phyloP scores from a whole-genome alignment of 345 rosid genomes.

The Hevea brasiliensis region DNA sequence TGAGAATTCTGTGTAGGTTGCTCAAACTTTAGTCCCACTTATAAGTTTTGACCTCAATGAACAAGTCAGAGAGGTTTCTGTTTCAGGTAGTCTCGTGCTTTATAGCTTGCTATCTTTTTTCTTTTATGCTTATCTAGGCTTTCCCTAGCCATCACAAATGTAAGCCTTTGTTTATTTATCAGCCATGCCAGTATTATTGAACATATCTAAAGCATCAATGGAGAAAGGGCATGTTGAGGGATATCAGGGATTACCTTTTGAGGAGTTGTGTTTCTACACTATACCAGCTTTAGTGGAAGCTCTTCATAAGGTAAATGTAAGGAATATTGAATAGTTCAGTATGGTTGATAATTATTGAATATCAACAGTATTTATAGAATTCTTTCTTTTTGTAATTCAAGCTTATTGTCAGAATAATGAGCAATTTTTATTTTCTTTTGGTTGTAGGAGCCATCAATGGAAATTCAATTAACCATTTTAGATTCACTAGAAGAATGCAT shows the following conservation, averaged over 20 bases:
- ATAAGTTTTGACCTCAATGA: constrained; percentile 1
- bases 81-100: not conserved
- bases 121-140: not conserved
- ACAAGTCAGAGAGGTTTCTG: constrained; percentile 5
- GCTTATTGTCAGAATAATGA: not conserved
- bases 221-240: constrained; percentile 2
- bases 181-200: constrained; percentile 19
- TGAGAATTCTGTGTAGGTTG: constrained; percentile 13
- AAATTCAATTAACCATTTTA: constrained; percentile 2
- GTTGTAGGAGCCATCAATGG: not conserved
- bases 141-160: not conserved
- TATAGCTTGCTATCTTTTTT: not conserved
- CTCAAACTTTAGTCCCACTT: constrained; percentile 22
- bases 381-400: no score
- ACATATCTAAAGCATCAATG: constrained; percentile 9
- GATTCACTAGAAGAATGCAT: constrained; percentile 14
- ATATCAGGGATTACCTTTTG: not conserved
- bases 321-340: no score
- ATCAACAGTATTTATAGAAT: not conserved
- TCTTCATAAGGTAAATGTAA: constrained; percentile 6
- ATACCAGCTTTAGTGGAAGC: constrained; percentile 21
- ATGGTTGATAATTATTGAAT: not conserved
- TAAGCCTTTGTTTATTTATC: not conserved
- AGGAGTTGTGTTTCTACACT: not conserved
- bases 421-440: not conserved